phyloP scores from a whole-genome alignment of 108 stramenopile species.

The Stephanodiscus minutulus region DNA sequence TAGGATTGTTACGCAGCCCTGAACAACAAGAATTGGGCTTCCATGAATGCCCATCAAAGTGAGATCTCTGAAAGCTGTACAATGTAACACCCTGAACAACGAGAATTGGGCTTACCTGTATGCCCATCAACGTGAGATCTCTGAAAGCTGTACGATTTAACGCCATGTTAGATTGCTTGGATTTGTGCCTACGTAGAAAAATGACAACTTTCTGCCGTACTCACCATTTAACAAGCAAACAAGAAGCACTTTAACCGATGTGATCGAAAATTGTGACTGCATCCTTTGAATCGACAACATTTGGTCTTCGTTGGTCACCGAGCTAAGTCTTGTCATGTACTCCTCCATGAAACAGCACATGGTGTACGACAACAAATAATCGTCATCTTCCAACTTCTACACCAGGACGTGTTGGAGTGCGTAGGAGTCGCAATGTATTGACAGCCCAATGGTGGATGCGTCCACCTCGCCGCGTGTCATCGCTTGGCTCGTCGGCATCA shows the following conservation, averaged over 20 bases:
- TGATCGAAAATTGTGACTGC: slow-evolving; percentile 61
- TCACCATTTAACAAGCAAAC: slow-evolving; percentile 68
- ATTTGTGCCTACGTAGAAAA: background rate
- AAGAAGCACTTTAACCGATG: slow-evolving; percentile 67
- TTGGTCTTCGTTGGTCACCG: slow-evolving; percentile 17
- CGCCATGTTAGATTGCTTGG: background rate
- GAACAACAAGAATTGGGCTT: background rate
- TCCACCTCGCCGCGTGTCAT: background rate
- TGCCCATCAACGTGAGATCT: slow-evolving; percentile 69
- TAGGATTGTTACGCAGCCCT: background rate
- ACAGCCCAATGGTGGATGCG: background rate
- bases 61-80: slow-evolving; percentile 30
- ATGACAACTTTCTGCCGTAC: background rate
- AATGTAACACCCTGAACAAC: background rate
- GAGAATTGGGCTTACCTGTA: too few species aligned
- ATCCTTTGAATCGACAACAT: slow-evolving; percentile 33
- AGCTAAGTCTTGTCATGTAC: slow-evolving; percentile 33
- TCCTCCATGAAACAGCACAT: slow-evolving; percentile 76
- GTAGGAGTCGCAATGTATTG: background rate
- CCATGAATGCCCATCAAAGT: slow-evolving; percentile 70
- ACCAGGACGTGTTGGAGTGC: background rate
- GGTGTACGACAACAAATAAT: slow-evolving; percentile 71
- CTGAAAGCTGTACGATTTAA: slow-evolving; percentile 22
- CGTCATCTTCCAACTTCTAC: slow-evolving; percentile 54
- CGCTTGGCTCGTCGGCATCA: background rate